Evolutionary conservation across 148 eudicot species (phyloP), one percentile per base, ranked within the genome.

Genomic region (Persicaria tinctoria): DNA sequence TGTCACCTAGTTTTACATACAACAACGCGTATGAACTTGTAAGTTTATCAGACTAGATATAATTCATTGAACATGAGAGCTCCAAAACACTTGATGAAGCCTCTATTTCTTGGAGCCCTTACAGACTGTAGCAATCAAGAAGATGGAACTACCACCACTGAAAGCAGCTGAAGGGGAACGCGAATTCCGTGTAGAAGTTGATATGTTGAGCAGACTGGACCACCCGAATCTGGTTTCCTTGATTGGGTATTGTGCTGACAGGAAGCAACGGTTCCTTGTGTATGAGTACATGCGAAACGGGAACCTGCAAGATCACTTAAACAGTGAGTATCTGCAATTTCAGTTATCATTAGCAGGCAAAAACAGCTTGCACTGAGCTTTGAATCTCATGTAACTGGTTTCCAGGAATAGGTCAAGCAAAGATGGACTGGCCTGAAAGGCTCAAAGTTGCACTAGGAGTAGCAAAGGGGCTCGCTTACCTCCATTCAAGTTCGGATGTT

Each of bases 121-220:
- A n/a, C 53, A 92, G 99, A 84, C 89, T 84, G 99, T 95, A 23
- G 99, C 99, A 75, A 90, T 95, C 89, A 95, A 92, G 89, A 92
- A 92, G 84, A 95, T 92, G 97, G 96, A 92, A 80, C 80, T 89
- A 54, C 96, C 96, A 4, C 86, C 89, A 56, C 78, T 83, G 32
- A 90, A 83, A 81, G 88, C 76, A 82, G 96, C 98, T 5, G 91
- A 92, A 84, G 97, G 99, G 57, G 99, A 95, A 79, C 86, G 90
- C 9, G 98, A 89, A 80, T 95, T 95, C 51, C 89, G 94, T 10
- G 99, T 92, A 49, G 97, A 95, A 82, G 97, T 92, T 17, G 97
- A 95, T 84, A 90, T 92, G 14, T 80, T 95, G 82, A 94, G 96
- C 90, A 89, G 98, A 79, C 73, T 92, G 63, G 92, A 94, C 76